Conservation (phyloP, 2,329 filamentous ascomycete species). For the Coniochaeta ligniaria region DNA sequence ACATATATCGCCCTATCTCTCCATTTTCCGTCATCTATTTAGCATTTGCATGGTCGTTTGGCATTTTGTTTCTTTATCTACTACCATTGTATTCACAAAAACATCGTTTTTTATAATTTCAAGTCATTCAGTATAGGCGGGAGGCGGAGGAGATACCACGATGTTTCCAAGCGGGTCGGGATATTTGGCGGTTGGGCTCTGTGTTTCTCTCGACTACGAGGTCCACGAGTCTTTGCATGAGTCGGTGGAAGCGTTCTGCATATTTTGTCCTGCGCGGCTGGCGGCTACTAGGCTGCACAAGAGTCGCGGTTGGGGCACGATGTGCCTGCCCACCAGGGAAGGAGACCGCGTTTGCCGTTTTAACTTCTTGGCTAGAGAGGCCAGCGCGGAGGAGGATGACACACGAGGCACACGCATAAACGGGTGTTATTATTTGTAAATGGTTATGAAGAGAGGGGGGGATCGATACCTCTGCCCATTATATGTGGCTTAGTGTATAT, state of each 20-base stretch:
- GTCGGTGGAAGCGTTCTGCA: background rate
- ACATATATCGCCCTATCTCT: background rate
- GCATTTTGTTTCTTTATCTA: background rate
- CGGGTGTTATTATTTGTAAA: background rate
- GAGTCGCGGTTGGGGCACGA: background rate
- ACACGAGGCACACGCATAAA: background rate
- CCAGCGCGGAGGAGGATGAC: background rate
- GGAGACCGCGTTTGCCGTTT: no score
- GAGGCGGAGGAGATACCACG: slow-evolving; percentile 7
- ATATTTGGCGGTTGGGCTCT: background rate
- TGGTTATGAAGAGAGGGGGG: background rate
- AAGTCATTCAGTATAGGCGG: background rate
- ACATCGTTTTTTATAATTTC: background rate
- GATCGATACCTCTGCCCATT: background rate
- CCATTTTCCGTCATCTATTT: background rate
- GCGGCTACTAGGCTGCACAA: background rate
- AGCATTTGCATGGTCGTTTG: background rate
- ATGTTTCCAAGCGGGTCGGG: background rate
- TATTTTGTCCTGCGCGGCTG: background rate
- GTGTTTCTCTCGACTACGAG: background rate
- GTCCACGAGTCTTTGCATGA: background rate
- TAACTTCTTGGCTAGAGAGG: no score
- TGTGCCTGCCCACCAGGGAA: background rate
- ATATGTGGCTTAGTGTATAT: background rate
- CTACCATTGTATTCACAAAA: background rate